Evolutionary conservation across 78 protist genomes (phyloP).

Genomic region (Monosiga brevicollis): DNA sequence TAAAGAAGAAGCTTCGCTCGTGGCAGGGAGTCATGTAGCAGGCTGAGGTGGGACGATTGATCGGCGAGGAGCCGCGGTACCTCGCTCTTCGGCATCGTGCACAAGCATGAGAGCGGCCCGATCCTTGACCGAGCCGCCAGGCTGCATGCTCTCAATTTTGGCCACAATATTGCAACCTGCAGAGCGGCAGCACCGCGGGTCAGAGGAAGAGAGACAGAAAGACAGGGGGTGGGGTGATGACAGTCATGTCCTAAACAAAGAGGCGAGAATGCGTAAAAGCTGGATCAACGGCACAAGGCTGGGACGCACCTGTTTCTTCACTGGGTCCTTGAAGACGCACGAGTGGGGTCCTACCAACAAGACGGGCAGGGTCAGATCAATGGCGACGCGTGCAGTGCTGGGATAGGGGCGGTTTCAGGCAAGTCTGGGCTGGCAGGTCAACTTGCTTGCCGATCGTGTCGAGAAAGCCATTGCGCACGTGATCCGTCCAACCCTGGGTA

Average conservation of each 20-base stretch:
- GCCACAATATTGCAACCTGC: slow-evolving; percentile 33
- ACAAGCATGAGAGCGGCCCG: slow-evolving; percentile 48
- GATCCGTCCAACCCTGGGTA: not conserved
- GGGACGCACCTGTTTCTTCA: not conserved
- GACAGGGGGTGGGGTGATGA: not conserved
- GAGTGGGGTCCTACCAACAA: not conserved
- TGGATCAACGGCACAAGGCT: not conserved
- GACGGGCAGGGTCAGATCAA: no score
- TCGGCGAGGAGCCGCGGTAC: no score
- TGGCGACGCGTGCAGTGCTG: no score
- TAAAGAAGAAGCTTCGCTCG: no score
- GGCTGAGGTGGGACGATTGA: no score
- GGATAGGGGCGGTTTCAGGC: no score
- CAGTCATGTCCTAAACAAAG: not conserved
- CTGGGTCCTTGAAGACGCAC: not conserved
- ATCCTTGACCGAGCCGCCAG: slow-evolving; percentile 65
- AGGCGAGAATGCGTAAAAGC: not conserved
- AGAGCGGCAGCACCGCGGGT: not conserved
- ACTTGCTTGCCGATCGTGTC: no score
- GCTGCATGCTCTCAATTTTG: slow-evolving; percentile 42
- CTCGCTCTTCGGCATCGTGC: slow-evolving; percentile 43
- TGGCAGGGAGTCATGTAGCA: no score
- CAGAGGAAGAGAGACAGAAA: not conserved
- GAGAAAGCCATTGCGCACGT: not conserved
- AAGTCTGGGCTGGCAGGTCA: no score